Percentiles rank a stretch among this genome's conserved stretches.
Conservation (phyloP, 805 yeast species). For the Pichia exigua region DNA sequence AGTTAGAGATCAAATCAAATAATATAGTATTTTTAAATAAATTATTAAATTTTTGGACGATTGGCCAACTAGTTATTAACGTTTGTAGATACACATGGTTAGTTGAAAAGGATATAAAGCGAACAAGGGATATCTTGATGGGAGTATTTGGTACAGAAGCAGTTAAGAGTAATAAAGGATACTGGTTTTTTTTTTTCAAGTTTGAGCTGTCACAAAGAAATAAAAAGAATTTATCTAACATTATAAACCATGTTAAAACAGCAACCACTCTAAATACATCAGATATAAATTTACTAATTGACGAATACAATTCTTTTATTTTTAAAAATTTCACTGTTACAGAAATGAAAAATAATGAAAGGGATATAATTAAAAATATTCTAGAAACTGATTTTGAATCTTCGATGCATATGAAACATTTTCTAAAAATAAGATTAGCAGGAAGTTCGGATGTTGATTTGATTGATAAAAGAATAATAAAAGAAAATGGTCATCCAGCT, state of each 20-base stretch:
- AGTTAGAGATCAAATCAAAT: constrained; percentile 1
- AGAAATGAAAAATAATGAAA: constrained; percentile 15
- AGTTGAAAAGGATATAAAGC: constrained; percentile 13
- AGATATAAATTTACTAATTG: constrained; percentile 36
- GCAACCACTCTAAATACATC: constrained; percentile 41
- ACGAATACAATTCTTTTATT: constrained; percentile 33
- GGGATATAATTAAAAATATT: constrained; percentile 20
- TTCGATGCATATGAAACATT: constrained; percentile 26
- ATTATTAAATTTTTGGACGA: constrained; percentile 17
- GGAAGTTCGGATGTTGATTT: constrained; percentile 24
- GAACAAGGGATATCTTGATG: constrained; percentile 21
- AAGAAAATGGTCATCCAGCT: constrained; percentile 33
- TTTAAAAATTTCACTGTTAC: constrained; percentile 19
- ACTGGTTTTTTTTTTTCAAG: constrained; percentile 52
- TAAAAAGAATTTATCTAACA: constrained; percentile 34
- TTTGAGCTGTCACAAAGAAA: constrained; percentile 42
- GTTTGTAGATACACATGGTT: constrained; percentile 23
- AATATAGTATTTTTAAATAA: constrained; percentile 14
- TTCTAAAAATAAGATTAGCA: constrained; percentile 25
- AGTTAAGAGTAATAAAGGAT: constrained; percentile 35
- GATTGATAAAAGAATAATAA: constrained; percentile 21
- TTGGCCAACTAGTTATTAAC: constrained; percentile 24
- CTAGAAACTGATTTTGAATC: constrained; percentile 29
- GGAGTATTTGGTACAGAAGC: constrained; percentile 22
- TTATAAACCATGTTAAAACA: constrained; percentile 38